Base-by-base conservation (phyloP, 352 stramenopile species). In the Phytophthora sp. region DNA sequence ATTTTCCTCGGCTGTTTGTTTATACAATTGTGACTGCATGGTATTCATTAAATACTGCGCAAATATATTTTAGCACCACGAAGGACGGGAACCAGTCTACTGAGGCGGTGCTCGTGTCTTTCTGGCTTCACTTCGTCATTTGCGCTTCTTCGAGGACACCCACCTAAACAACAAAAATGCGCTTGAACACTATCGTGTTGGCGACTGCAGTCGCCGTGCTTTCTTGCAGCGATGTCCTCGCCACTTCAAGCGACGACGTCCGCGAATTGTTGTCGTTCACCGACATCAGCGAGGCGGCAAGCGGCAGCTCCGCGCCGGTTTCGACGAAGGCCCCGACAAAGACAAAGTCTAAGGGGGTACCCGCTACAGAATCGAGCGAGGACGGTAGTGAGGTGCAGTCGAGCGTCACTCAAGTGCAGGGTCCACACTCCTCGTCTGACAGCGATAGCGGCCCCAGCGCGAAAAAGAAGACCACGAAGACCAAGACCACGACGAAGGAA, bases 161-260 rank as follows among this genome's bases (percentile, higher is more conserved):
- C 12, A 18, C 28, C 12, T 18, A 11, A 38, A 12, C 32, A 15
- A 35, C 30, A 37, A 32, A 24, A 39, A 65, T 65, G 56, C 56
- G 56, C 39, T 15, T 57, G n/a, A 52, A 31, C 41, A 23, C 48
- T 30, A 17, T 65, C 17, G 21, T 65, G 15, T 32, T 65, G 28
- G 56, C 37, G 39, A 31, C 37, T 46, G 37, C 38, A 6, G 23
- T 59, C 37, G 56, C 56, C 48, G 30, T 65, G 46, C 32, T 46
- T 31, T 54, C 55, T 10, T 51, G 45, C 55, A 37, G 12, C 39
- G 32, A 65, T 17, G 32, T 11, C 20, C 12, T 50, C 28, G 28
- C 20, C n/a, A 15, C 5, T 1, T 56, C 54, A n/a, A 54, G 30
- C 24, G 41, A 8, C 4, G 17, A 30, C 12, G 32, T 39, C 39